Evolutionary conservation across 768 basidiomycete genomes (phyloP), one percentile per base, ranked within the genome.

Genomic region (Trametes maxima): DNA sequence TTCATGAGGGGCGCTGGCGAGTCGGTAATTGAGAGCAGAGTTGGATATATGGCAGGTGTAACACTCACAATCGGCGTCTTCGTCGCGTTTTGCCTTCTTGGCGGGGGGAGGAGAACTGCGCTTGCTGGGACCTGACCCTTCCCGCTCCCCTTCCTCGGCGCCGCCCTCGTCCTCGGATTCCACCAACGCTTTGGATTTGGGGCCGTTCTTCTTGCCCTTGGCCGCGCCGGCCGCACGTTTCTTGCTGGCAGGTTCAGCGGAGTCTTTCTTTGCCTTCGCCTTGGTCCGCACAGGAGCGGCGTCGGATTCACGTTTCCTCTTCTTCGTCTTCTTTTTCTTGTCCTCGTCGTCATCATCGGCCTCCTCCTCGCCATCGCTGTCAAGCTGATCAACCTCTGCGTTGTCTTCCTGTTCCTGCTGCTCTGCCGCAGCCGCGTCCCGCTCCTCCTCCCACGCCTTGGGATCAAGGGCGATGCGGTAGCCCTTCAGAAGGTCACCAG

Each of bases 391-490:
- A 40, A 89, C 83, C 55, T 83, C 84, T 0, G 80, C 86, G 37
- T 85, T 81, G 47, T 80, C 83, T 47, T 85, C 85, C 39, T 76
- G 76, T 24, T 79, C 78, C 1, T 72, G 76, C 2, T 70, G 75
- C 42, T 73, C 74, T 1, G 63, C 71, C 46, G 55, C 67, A 54
- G 73, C 65, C 28, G 63, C 74, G 57, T 78, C 78, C 28, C 72
- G 74, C 53, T 80, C 77, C 65, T 78, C 75, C 63, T 84, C 81
- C 88, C 88, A 90, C 33, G 84, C 83, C 54, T 80, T 79, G 1
- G 93, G 93, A 71, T 94, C 85, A 39, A 82, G 77, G 37, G 88
- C 87, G 68, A 92, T 86, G 64, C 83, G 81, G 73, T 94, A 95
- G 14, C 89, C 94, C 54, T 82, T 73, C 21, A 88, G 74, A 42